Evolutionary conservation across 225 moss, liverwort and hornwort genomes (phyloP).

Genomic region (Ulota crispa): DNA sequence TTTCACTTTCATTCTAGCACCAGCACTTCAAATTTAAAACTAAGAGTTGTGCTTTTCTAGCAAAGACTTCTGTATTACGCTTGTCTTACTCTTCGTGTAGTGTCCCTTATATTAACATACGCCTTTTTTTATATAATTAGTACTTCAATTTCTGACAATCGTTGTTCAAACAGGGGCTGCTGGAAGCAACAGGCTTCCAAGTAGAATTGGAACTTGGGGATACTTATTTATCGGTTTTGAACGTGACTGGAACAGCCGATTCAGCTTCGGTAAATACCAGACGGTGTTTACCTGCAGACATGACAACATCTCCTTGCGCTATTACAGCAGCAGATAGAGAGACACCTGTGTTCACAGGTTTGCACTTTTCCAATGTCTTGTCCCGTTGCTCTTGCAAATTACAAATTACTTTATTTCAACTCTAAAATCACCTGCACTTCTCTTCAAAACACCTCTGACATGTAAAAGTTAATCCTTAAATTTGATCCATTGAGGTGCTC

Average conservation of each 20-base stretch:
- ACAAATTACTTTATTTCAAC: background rate
- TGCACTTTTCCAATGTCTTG: background rate
- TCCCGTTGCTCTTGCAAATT: background rate
- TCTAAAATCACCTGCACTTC: background rate
- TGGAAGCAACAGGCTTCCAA: conserved; percentile 75
- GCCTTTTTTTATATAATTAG: background rate
- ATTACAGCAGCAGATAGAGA: conserved; percentile 21
- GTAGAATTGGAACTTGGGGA: conserved; percentile 76
- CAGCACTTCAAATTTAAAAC: background rate
- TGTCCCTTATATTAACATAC: background rate
- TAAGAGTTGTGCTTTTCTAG: background rate
- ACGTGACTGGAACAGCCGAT: background rate
- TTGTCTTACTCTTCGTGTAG: too few species aligned
- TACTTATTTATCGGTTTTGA: conserved; percentile 52
- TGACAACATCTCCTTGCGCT: conserved; percentile 14
- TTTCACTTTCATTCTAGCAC: background rate
- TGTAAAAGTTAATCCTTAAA: background rate
- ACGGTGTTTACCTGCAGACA: conserved; percentile 14
- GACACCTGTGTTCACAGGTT: conserved; percentile 34
- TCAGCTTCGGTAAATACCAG: conserved; percentile 10
- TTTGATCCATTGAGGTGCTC: background rate
- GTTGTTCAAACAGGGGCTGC: conserved; percentile 53
- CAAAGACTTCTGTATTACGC: background rate
- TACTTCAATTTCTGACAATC: background rate
- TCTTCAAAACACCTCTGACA: background rate